Evolutionary conservation across 768 basidiomycete genomes (phyloP).

Genomic region (Lentinula aciculospora): DNA sequence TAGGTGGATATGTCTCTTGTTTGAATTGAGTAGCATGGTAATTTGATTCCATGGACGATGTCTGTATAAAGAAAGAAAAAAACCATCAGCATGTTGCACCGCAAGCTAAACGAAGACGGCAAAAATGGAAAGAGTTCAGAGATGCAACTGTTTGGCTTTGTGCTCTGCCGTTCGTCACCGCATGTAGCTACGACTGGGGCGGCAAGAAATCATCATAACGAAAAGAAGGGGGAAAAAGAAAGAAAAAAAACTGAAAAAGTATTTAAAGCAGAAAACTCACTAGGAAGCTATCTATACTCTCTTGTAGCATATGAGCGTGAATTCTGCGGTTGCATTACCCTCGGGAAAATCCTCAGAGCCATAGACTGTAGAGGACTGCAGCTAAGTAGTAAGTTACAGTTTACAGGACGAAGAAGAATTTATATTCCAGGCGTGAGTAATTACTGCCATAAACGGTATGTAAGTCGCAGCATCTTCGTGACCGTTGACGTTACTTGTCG

Average conservation of each 20-base stretch:
- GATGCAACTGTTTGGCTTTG: slow-evolving; percentile 18
- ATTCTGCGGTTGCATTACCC: too few species aligned
- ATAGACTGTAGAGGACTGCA: too few species aligned
- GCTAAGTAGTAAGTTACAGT: too few species aligned
- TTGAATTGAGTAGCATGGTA: too few species aligned
- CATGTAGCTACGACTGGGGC: slow-evolving; percentile 18
- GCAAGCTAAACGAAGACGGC: not conserved
- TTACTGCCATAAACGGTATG: not conserved
- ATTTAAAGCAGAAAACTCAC: too few species aligned
- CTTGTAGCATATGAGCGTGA: too few species aligned
- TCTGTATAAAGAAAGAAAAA: not conserved
- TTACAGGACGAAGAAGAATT: too few species aligned
- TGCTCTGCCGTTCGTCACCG: slow-evolving; percentile 18
- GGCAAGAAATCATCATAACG: slow-evolving; percentile 13
- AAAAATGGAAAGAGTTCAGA: slow-evolving; percentile 9
- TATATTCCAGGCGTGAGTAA: not conserved
- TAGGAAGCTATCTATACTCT: too few species aligned
- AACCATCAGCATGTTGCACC: slow-evolving; percentile 1
- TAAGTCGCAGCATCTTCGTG: not conserved
- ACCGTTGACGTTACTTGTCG: not conserved
- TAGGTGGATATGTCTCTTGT: too few species aligned
- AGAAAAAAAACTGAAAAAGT: not conserved
- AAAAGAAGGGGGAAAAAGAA: not conserved
- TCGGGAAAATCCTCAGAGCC: not conserved
- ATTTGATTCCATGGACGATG: too few species aligned